These are phyloP conservation scores for Fagopyrum tataricum DNA, from an alignment of 148 eudicot genomes.

Conservation along the genomic window DNA sequence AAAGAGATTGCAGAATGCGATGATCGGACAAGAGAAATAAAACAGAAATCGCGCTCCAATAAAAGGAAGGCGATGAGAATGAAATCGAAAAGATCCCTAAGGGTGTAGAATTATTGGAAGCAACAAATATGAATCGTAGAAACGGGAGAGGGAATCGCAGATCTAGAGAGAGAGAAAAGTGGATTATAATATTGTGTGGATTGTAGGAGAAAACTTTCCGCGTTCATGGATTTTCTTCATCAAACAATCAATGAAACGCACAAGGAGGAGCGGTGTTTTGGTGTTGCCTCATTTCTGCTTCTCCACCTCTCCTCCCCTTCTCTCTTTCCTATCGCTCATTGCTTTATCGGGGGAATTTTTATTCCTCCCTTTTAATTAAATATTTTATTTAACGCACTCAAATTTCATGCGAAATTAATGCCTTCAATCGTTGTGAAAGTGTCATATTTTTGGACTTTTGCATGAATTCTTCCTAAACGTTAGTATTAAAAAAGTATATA, in stretches of 20 bases:
- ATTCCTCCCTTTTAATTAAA: neutral
- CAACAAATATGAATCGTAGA: neutral
- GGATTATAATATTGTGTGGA: conserved; percentile 5
- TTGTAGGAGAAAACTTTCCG: neutral
- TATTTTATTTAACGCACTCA: too few species aligned
- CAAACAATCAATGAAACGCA: neutral
- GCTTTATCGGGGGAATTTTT: neutral
- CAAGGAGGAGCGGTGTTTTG: conserved; percentile 9
- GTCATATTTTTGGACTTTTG: too few species aligned
- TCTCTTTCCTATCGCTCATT: conserved; percentile 4
- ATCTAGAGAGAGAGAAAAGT: conserved; percentile 11
- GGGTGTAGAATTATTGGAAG: neutral
- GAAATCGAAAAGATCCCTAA: conserved; percentile 4
- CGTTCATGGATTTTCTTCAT: neutral
- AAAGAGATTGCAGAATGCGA: neutral
- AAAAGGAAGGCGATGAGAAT: neutral
- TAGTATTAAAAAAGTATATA: too few species aligned
- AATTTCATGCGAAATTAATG: too few species aligned
- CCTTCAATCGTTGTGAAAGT: too few species aligned
- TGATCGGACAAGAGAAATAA: neutral
- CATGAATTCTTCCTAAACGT: too few species aligned
- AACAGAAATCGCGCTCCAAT: neutral
- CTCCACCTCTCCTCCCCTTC: conserved; percentile 1
- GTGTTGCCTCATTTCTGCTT: neutral
- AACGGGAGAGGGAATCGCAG: conserved; percentile 3